A percentile compares a stretch with the other conserved stretches of the same genome.
Conservation (phyloP, 2,329 filamentous ascomycete species). For the Bipolaris bicolor region DNA sequence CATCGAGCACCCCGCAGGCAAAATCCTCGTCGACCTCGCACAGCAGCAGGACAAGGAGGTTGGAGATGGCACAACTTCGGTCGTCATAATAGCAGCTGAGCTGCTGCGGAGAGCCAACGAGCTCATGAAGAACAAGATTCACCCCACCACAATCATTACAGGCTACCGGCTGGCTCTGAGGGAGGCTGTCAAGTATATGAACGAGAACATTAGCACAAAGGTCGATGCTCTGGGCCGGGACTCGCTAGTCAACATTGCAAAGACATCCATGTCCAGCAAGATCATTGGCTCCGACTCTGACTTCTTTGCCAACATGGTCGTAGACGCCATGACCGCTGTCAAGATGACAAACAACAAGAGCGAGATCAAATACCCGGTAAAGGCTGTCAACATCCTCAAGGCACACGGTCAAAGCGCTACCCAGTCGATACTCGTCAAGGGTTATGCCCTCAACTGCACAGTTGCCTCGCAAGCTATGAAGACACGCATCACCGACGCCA, state of each 20-base stretch:
- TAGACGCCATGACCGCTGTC: slow-evolving; percentile 93
- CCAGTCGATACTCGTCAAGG: slow-evolving; percentile 91
- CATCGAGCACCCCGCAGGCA: slow-evolving; percentile 96
- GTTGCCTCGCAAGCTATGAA: slow-evolving; percentile 98
- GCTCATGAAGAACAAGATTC: slow-evolving; percentile 99
- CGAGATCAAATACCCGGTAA: slow-evolving; percentile 96
- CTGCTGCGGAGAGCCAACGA: slow-evolving; percentile 93
- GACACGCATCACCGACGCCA: slow-evolving; percentile 88
- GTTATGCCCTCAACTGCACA: slow-evolving; percentile 97
- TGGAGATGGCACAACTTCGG: slow-evolving; percentile 96
- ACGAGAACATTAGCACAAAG: slow-evolving; percentile 95
- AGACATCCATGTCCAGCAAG: slow-evolving; percentile 99
- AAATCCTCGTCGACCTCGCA: slow-evolving; percentile 96
- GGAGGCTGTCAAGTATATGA: slow-evolving; percentile 98
- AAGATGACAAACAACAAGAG: slow-evolving; percentile 89
- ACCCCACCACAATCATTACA: slow-evolving; percentile 98
- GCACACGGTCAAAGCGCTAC: slow-evolving; percentile 91
- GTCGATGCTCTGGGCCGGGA: slow-evolving; percentile 91
- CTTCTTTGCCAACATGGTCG: slow-evolving; percentile 97
- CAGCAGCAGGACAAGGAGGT: slow-evolving; percentile 99
- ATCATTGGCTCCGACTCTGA: slow-evolving; percentile 95
- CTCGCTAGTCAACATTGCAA: slow-evolving; percentile 91
- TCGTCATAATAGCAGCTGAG: slow-evolving; percentile 96
- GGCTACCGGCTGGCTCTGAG: slow-evolving; percentile 94
- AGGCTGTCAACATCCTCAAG: slow-evolving; percentile 98